Evolutionary conservation across 169 alveolate species (phyloP), one percentile per base, ranked within the genome.

Genomic region (Eimeria zaria): DNA sequence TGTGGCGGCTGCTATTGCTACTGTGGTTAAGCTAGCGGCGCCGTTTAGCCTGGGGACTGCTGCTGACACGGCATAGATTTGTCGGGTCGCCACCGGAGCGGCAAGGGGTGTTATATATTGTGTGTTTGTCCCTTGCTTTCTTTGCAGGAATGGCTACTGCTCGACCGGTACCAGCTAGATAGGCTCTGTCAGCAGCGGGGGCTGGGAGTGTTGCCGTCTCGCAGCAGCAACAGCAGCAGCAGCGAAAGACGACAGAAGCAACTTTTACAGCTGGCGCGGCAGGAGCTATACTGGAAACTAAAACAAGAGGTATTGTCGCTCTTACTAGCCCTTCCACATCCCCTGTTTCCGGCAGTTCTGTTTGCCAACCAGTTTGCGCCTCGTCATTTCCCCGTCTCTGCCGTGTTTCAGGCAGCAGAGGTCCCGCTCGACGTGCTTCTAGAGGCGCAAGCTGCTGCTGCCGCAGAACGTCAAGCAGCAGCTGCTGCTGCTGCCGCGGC

Each of bases 111-210:
- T 9, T 24, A 27, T 41, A n/a, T 14, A 46, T 46, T 78, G 62
- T 53, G 73, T 89, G 78, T 90, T 93, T 64, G 39, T 85, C 55
- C 55, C 88, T 81, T 36, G 60, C 60, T 36, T 14, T 1, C 14
- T 58, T 24, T 16, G 44, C 89, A 90, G 95, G 95, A 90, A 30
- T 90, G 95, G 95, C 76, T 90, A 41, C 62, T 74, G 62, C 89
- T 90, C 33, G 95, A 90, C 89, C 89, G 91, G n/a, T 90, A 74
- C 64, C 95, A 90, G 78, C 80, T 90, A 22, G 95, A 90, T 78
- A 90, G 89, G 90, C 89, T 90, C 76, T 90, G 95, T 80, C 95
- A 90, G 90, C 95, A 90, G 67, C 95, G 95, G 78, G 95, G 95
- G 22, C 78, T 90, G 39, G 94, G 94, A 6, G 94, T 87, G 58